Conservation (phyloP, 768 basidiomycete genomes). For the Tylopilus intermedius region DNA sequence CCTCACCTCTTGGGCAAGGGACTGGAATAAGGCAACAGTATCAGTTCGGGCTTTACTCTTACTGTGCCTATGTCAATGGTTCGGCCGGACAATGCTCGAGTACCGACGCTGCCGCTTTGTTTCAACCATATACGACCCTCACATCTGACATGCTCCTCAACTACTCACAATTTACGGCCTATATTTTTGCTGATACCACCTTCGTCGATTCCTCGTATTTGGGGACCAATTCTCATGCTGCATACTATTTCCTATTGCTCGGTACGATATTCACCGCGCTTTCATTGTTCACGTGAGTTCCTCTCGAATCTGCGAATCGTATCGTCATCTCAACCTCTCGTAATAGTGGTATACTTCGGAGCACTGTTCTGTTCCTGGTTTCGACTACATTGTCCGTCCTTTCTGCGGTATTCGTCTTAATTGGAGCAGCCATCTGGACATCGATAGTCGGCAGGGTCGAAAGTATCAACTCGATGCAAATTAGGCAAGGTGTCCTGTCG, state of each 20-base stretch:
- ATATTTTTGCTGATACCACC: conserved; percentile 47
- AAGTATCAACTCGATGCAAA: conserved; percentile 49
- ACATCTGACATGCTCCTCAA: conserved; percentile 64
- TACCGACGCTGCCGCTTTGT: conserved; percentile 51
- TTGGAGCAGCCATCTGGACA: conserved; percentile 75
- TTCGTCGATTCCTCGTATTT: conserved; percentile 61
- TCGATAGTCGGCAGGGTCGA: conserved; percentile 61
- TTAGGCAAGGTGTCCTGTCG: conserved; percentile 40
- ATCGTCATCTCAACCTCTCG: conserved; percentile 1
- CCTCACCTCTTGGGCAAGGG: conserved; percentile 50
- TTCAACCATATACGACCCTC: conserved; percentile 61
- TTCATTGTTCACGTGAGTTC: conserved; percentile 61
- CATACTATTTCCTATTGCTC: conserved; percentile 71
- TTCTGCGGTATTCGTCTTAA: conserved; percentile 58
- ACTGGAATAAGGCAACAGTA: conserved; percentile 68
- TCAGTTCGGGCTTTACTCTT: conserved; percentile 75
- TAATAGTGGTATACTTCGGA: conserved; percentile 61
- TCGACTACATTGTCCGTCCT: conserved; percentile 61
- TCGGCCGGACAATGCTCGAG: conserved; percentile 62
- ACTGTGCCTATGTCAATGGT: conserved; percentile 66
- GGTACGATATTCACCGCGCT: conserved; percentile 65
- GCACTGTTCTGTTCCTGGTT: conserved; percentile 58
- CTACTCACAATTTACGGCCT: conserved; percentile 51
- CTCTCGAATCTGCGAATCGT: not conserved
- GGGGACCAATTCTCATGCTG: conserved; percentile 58